A percentile compares a stretch with the other conserved stretches of the same genome.
Conservation (phyloP, 108 stramenopile genomes). For the Bacterosira constricta region DNA sequence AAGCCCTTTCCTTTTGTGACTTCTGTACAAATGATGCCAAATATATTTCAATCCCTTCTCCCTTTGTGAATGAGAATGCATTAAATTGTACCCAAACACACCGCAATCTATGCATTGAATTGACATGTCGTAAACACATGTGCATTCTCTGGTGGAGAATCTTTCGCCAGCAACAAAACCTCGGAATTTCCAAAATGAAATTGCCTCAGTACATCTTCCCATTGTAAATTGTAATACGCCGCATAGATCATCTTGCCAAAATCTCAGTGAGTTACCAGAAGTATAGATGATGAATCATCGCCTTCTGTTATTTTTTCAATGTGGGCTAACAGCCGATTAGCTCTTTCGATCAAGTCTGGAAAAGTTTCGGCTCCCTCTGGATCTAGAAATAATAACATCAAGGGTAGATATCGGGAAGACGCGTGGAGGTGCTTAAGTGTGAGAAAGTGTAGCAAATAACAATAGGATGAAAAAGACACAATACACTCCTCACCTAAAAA, state of each 20-base stretch:
- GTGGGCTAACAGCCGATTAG: constrained; percentile 22
- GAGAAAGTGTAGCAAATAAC: too few relatives aligned
- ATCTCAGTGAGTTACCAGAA: constrained; percentile 61
- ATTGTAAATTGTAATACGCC: constrained; percentile 52
- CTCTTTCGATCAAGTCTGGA: constrained; percentile 51
- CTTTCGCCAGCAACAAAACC: constrained; percentile 43
- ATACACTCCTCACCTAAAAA: constrained; percentile 53
- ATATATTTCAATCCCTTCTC: too few relatives aligned
- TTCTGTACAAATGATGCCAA: too few relatives aligned
- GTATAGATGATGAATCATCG: constrained; percentile 18
- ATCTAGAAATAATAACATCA: too few relatives aligned
- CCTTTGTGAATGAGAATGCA: too few relatives aligned
- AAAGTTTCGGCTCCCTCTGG: constrained; percentile 60
- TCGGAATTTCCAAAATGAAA: constrained; percentile 65
- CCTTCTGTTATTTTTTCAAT: constrained; percentile 17
- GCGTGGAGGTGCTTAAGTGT: too few relatives aligned
- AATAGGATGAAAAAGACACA: constrained; percentile 63
- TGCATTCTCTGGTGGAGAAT: constrained; percentile 43
- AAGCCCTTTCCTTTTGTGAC: too few relatives aligned
- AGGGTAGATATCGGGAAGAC: too few relatives aligned
- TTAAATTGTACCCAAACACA: too few relatives aligned
- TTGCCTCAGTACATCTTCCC: constrained; percentile 53
- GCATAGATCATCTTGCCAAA: constrained; percentile 68
- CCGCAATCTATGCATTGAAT: constrained; percentile 34
- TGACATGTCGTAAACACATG: constrained; percentile 46